These are phyloP conservation scores for Cutaneotrichosporon cyanovorans DNA, from an alignment of 1,284 basidiomycete species.

Conservation along the genomic window DNA sequence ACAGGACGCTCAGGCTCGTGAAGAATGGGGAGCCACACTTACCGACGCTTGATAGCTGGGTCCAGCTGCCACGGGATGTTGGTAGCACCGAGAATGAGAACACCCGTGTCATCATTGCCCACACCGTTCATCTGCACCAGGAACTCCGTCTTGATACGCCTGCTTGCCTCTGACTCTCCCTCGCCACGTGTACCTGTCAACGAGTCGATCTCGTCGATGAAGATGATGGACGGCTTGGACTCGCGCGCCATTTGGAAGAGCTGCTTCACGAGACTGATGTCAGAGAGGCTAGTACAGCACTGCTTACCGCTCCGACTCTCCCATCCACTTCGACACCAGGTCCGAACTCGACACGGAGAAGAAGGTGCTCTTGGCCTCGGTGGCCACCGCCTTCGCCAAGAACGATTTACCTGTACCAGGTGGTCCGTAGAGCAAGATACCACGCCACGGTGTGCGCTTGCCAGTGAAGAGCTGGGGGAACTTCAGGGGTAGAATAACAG, in stretches of 20 bases:
- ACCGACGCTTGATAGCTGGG: slow-evolving; percentile 94
- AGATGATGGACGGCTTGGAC: slow-evolving; percentile 94
- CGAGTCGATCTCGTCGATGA: slow-evolving; percentile 97
- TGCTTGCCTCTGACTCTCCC: slow-evolving; percentile 88
- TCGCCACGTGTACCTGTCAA: slow-evolving; percentile 91
- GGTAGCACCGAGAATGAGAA: slow-evolving; percentile 96
- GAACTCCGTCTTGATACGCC: slow-evolving; percentile 98
- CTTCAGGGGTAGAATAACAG: slow-evolving; percentile 97
- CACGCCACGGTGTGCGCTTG: slow-evolving; percentile 93
- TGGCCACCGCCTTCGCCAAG: slow-evolving; percentile 95
- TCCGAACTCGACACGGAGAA: slow-evolving; percentile 94
- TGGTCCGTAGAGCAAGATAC: slow-evolving; percentile 92
- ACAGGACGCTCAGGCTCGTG: neutral
- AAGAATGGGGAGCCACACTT: slow-evolving; percentile 33
- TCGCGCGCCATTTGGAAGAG: slow-evolving; percentile 95
- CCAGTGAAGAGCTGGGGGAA: slow-evolving; percentile 98
- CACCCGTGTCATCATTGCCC: slow-evolving; percentile 92
- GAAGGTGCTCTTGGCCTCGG: slow-evolving; percentile 97
- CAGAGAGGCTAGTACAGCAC: neutral
- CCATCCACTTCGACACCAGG: slow-evolving; percentile 98
- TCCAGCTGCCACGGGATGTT: slow-evolving; percentile 98
- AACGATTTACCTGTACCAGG: slow-evolving; percentile 90
- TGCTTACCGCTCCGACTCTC: slow-evolving; percentile 84
- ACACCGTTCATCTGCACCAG: slow-evolving; percentile 93
- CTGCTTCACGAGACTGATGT: slow-evolving; percentile 78